phyloP scores from a whole-genome alignment of 345 rosid genomes.

The Boechera divaricarpa region DNA sequence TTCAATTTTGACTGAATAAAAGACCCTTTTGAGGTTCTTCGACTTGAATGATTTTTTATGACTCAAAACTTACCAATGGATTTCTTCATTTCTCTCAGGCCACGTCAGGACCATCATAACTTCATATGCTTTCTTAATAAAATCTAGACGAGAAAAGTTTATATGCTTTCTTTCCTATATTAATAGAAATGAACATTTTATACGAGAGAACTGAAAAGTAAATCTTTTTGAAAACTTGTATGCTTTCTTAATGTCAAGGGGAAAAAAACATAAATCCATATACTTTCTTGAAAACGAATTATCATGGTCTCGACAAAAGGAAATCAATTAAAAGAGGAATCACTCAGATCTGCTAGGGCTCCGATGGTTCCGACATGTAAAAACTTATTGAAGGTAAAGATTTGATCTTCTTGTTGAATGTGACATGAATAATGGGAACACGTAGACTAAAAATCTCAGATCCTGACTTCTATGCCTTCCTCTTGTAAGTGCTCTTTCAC shows the following conservation, averaged over 20 bases:
- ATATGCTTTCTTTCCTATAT: neutral
- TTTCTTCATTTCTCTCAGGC: neutral
- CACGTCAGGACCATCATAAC: neutral
- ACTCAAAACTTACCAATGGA: neutral
- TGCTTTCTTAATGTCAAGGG: neutral
- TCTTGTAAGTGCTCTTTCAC: slow-evolving; percentile 81
- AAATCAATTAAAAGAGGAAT: slow-evolving; percentile 13
- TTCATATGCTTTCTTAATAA: neutral
- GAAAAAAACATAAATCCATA: neutral
- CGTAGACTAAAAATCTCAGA: slow-evolving; percentile 39
- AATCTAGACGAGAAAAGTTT: neutral
- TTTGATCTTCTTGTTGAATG: slow-evolving; percentile 23
- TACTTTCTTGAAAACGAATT: neutral
- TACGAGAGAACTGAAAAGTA: neutral
- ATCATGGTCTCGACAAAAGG: slow-evolving; percentile 4
- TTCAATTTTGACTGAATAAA: slow-evolving; percentile 16
- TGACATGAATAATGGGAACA: slow-evolving; percentile 11
- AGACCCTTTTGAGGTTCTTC: slow-evolving; percentile 16
- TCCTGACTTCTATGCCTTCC: slow-evolving; percentile 76
- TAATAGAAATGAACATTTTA: neutral
- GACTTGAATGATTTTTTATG: neutral
- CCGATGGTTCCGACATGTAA: slow-evolving; percentile 4
- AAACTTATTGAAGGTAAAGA: slow-evolving; percentile 16
- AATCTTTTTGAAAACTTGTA: neutral
- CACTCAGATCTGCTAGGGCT: neutral